phyloP scores from a whole-genome alignment of 2,329 filamentous ascomycete genomes.

The Diplodia intermedia region DNA sequence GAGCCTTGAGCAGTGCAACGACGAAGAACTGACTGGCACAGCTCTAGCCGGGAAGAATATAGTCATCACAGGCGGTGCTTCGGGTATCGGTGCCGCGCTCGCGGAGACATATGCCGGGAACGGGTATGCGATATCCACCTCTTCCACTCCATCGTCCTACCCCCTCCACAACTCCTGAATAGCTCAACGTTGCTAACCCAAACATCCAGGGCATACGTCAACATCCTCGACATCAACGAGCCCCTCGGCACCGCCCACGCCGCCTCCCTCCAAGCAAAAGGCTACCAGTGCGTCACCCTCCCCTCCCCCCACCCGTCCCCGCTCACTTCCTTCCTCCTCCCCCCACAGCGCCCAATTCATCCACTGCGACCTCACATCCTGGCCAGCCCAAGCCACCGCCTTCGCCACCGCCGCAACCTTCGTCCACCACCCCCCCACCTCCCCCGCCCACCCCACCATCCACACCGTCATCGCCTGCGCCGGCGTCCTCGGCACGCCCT shows the following conservation, averaged over 20 bases:
- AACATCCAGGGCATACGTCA: constrained; percentile 37
- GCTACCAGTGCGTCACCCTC: constrained; percentile 20
- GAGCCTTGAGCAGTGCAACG: neutral
- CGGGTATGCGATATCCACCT: neutral
- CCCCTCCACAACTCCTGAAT: no score
- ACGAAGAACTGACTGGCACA: neutral
- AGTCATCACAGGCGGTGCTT: constrained; percentile 28
- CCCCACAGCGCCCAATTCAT: constrained; percentile 40
- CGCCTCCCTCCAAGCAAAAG: constrained; percentile 34
- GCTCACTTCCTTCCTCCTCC: neutral
- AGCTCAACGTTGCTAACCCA: neutral
- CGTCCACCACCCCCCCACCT: constrained; percentile 37
- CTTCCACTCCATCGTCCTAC: no score
- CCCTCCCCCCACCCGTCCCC: no score
- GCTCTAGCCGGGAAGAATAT: constrained; percentile 11
- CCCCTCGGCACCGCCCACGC: constrained; percentile 34
- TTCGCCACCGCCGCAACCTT: constrained; percentile 43
- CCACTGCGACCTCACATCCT: constrained; percentile 43
- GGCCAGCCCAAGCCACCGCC: constrained; percentile 39
- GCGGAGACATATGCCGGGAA: constrained; percentile 6
- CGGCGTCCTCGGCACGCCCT: constrained; percentile 40
- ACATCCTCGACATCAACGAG: constrained; percentile 40
- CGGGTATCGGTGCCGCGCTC: constrained; percentile 11
- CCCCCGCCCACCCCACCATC: constrained; percentile 31
- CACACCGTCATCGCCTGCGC: constrained; percentile 45